A percentile compares a stretch with the other conserved stretches of the same genome.
Conservation (phyloP, 305 asterid genomes). For the Fraxinus xanthoxyloides region DNA sequence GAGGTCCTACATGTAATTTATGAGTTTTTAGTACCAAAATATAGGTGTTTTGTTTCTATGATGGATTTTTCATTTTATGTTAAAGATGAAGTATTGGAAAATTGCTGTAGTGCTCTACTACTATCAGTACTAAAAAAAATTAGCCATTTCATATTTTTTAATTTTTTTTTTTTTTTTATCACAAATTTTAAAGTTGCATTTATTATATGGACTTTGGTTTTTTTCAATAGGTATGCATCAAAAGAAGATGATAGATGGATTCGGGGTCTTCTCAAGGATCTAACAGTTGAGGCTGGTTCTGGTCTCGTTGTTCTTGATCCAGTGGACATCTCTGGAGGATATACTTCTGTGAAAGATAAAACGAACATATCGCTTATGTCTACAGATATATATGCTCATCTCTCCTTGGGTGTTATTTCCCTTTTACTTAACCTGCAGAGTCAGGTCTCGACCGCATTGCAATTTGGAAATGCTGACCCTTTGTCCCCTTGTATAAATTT, state of each 20-base stretch:
- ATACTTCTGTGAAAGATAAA: constrained; percentile 92
- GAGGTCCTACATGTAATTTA: neutral
- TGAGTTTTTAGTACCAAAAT: constrained; percentile 10
- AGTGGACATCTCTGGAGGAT: constrained; percentile 93
- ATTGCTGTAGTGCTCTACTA: constrained; percentile 21
- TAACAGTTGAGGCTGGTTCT: constrained; percentile 93
- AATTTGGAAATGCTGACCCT: constrained; percentile 89
- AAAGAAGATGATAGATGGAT: constrained; percentile 96
- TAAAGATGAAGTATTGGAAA: neutral
- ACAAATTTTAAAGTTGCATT: constrained; percentile 1
- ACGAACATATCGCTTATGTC: constrained; percentile 72
- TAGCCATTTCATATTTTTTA: constrained; percentile 7
- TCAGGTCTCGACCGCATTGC: constrained; percentile 85
- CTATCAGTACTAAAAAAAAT: neutral
- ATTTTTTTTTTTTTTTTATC: neutral
- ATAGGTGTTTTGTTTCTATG: neutral
- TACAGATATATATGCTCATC: constrained; percentile 88
- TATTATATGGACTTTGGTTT: constrained; percentile 13
- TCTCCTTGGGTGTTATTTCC: constrained; percentile 85
- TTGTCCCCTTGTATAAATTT: constrained; percentile 83
- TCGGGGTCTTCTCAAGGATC: constrained; percentile 87
- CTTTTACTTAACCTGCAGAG: constrained; percentile 87
- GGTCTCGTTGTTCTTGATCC: constrained; percentile 97
- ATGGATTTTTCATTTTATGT: constrained; percentile 4
- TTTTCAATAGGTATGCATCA: constrained; percentile 79